A percentile compares a stretch with the other conserved stretches of the same genome.
Conservation (phyloP, 257 asterid genomes). For the Solanum tarapatanum region DNA sequence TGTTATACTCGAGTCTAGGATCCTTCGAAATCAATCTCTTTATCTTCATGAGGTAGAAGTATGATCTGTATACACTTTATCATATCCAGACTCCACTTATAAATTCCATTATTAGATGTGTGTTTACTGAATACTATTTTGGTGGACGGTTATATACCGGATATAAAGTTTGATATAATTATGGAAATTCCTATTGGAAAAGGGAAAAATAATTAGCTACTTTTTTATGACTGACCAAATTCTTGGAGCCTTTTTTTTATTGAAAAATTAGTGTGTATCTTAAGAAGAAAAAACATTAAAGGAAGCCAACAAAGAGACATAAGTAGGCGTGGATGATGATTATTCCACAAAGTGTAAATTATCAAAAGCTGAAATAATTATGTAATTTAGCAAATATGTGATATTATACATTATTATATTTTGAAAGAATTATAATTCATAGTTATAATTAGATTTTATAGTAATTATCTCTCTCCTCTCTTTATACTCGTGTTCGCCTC, state of each 20-base stretch:
- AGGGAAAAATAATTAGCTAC: not conserved
- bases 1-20: too few species aligned
- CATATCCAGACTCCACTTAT: fast-evolving
- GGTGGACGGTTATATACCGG: fast-evolving
- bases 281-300: not conserved
- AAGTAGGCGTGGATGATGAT: not conserved
- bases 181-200: not conserved
- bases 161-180: not conserved
- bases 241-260: not conserved
- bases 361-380: too few species aligned
- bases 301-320: not conserved
- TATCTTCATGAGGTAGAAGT: too few species aligned
- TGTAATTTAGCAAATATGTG: too few species aligned
- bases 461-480: too few species aligned
- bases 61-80: too few species aligned
- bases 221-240: not conserved
- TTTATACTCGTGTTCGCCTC: too few species aligned
- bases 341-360: not conserved
- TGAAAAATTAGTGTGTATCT: not conserved
- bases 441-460: too few species aligned
- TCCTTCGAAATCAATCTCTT: fast-evolving
- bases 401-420: too few species aligned
- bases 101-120: not conserved
- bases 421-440: too few species aligned
- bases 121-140: not conserved